Base-by-base conservation (phyloP, 306 rosid species). In the Hippophae rhamnoides region DNA sequence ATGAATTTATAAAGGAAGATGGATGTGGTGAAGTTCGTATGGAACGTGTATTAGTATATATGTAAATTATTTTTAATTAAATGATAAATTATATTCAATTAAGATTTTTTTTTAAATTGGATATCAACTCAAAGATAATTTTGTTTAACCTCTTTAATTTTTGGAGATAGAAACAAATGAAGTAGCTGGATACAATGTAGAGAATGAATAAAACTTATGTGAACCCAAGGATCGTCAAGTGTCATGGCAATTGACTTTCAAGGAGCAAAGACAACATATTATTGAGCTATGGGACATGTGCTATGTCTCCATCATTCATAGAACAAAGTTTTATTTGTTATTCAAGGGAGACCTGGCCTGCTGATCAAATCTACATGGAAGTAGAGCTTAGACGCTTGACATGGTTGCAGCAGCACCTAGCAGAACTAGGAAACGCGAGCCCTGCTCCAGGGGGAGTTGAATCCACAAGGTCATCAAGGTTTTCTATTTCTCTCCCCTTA, bases 121-220 rank as follows among this genome's bases (percentile, higher is more conserved):
- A 18, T 18, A 18, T 18, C 23, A 18, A 0, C 23, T 18, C 23
- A 18, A 18, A 18, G 1, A 18, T 11, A 43, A n/a, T 45, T 50
- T 48, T 8, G 67, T 71, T 51, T 56, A 25, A 48, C 27, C 2
- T 51, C 44, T 61, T 43, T 72, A 93, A 97, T 97, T 89, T 64
- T 82, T 93, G 71, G 95, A 93, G 76, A 90, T 93, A 60, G 99
- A 93, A 77, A 90, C 97, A 74, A 89, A 93, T 68, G 99, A 93
- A 75, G 89, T 82, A 62, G 83, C 76, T 42, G 99, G 99, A 54
- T 89, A 88, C 63, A 60, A 77, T 43, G 52, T 86, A 56, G 94
- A 86, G 75, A 63, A 83, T 57, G 95, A 89, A 47, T 85, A 80
- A 56, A 70, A 69, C 74, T 18, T 74, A 51, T 64, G 72, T 57